Evolutionary conservation across 192 early-diverging fungal species (phyloP).

Genomic region (Backusella sp.): DNA sequence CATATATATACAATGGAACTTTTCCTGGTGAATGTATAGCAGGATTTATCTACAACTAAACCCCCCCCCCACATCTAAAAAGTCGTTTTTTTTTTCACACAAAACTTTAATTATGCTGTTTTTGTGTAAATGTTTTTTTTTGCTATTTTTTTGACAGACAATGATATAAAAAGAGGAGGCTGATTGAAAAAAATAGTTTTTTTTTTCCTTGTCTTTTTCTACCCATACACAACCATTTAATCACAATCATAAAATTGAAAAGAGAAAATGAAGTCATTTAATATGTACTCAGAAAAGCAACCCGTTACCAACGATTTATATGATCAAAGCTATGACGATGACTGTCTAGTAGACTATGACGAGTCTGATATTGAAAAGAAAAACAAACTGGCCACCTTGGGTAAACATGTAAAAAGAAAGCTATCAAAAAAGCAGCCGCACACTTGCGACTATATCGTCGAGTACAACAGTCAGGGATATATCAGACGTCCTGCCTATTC

Average conservation of each 20-base stretch:
- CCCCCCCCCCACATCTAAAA: too few species aligned
- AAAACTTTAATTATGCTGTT: background rate
- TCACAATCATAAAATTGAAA: too few species aligned
- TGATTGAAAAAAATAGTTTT: background rate
- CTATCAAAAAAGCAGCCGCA: background rate
- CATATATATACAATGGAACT: background rate
- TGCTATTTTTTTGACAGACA: background rate
- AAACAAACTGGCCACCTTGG: background rate
- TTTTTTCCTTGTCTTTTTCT: background rate
- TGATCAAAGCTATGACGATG: background rate
- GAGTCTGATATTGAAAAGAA: background rate
- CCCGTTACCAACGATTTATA: background rate
- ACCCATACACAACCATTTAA: too few species aligned
- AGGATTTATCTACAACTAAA: background rate
- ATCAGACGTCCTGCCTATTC: conserved; percentile 3
- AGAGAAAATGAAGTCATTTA: background rate
- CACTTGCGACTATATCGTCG: background rate
- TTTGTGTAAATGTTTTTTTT: background rate
- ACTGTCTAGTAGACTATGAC: background rate
- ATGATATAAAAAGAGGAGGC: background rate
- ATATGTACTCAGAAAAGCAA: background rate
- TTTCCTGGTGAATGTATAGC: background rate
- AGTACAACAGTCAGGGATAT: background rate
- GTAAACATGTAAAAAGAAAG: background rate
- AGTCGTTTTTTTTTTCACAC: background rate